Evolutionary conservation across 2,329 filamentous ascomycete species (phyloP), one percentile per base, ranked within the genome.

Genomic region (Penicillium nordicum): DNA sequence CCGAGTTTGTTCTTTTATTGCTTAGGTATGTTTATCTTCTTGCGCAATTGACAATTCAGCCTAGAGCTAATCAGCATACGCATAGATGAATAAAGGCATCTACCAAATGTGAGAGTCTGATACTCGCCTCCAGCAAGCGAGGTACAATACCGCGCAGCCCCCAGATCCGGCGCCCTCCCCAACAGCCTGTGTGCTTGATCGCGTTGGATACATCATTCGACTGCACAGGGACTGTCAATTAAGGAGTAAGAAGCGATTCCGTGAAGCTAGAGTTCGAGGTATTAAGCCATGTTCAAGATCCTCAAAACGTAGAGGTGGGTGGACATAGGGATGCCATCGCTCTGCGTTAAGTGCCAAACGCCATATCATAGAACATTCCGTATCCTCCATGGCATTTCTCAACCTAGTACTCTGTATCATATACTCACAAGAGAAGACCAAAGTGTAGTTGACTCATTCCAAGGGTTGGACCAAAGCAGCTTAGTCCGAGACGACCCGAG

Each of bases 401-500:
- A 12, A 30, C 10, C 5, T 4, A 23, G 42, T 45, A 21, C 1
- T 36, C 14, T 14, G 8, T 25, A 23, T 12, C 12, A 1, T 34
- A 44, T 29, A 4, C 11, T 21, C n/a, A 30, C 10, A 34, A 14
- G 2, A 25, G 2, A 29, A 21, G 11, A 27, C 32, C 18, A 16
- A 52, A 34, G 32, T 34, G 32, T 34, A 34, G 21, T 30, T 44
- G 40, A 50, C 38, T 50, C 52, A 44, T 34, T 34, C 32, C 14
- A 34, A 34, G 32, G 32, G 21, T 30, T n/a, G 29, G 29, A 51
- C 29, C 37, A 51, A 27, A 30, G 16, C 12, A 36, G 7, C 29
- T 36, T 30, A 23, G 38, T 47, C 53, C 53, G 53, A 46, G 12
- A 44, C 32, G 5, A 32, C 36, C 53, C 53, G 50, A 32, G 42